Percentiles rank a stretch among this genome's conserved stretches.
Conservation (phyloP, 208 protist genomes). For the Angomonas deanei region DNA sequence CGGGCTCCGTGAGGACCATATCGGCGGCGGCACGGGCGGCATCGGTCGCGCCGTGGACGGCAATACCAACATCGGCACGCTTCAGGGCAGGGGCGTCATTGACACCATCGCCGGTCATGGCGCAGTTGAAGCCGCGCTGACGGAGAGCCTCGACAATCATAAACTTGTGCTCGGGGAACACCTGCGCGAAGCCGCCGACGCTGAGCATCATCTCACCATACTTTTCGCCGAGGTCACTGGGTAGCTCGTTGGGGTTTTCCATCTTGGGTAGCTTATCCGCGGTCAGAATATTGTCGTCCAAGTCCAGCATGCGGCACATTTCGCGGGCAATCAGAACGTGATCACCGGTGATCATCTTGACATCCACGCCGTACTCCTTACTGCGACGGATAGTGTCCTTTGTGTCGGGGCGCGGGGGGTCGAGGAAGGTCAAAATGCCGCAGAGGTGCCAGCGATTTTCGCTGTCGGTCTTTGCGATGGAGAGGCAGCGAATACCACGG, state of each 20-base stretch:
- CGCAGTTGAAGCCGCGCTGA: slow-evolving; percentile 80
- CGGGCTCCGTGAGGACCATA: slow-evolving; percentile 92
- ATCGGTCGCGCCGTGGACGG: slow-evolving; percentile 92
- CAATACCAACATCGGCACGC: slow-evolving; percentile 94
- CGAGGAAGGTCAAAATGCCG: slow-evolving; percentile 88
- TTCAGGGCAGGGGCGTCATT: slow-evolving; percentile 96
- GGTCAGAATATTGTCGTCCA: slow-evolving; percentile 86
- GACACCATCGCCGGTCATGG: slow-evolving; percentile 97
- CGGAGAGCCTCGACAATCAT: slow-evolving; percentile 92
- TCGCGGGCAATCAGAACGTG: slow-evolving; percentile 92
- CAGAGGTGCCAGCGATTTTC: slow-evolving; percentile 65
- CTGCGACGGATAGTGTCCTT: slow-evolving; percentile 79
- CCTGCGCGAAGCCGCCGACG: slow-evolving; percentile 85
- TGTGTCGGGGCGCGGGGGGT: slow-evolving; percentile 91
- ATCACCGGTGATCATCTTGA: slow-evolving; percentile 96
- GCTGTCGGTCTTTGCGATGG: slow-evolving; percentile 50
- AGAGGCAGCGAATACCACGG: slow-evolving; percentile 71
- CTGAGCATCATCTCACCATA: slow-evolving; percentile 60
- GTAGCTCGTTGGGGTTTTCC: slow-evolving; percentile 47
- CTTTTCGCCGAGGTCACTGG: slow-evolving; percentile 51
- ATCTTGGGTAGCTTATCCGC: slow-evolving; percentile 67
- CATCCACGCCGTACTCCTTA: slow-evolving; percentile 83
- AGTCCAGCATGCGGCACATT: slow-evolving; percentile 87
- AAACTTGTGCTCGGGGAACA: slow-evolving; percentile 95
- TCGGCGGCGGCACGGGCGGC: slow-evolving; percentile 91